These are phyloP conservation scores for Pilaira anomala DNA, from an alignment of 192 early-diverging fungal genomes.

Conservation along the genomic window DNA sequence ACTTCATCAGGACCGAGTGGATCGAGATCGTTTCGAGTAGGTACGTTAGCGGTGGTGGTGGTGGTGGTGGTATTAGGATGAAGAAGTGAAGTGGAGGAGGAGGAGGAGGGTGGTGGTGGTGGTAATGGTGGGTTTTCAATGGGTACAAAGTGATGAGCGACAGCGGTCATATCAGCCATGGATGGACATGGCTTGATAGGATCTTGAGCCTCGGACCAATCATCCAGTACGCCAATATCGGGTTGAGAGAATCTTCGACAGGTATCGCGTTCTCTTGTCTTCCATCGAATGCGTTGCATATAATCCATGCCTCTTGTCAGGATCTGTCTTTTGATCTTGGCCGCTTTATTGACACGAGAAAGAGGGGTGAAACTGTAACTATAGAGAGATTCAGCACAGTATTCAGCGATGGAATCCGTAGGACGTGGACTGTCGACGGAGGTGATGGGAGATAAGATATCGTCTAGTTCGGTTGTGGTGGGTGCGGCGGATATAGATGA, in stretches of 20 bases:
- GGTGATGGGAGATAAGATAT: no score
- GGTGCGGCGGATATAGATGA: background rate
- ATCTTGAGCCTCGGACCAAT: background rate
- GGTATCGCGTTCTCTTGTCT: background rate
- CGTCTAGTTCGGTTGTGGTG: no score
- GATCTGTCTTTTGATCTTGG: constrained; percentile 14
- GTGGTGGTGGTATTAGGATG: no score
- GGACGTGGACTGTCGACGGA: background rate
- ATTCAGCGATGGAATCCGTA: constrained; percentile 10
- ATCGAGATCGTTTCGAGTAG: background rate
- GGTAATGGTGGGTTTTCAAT: background rate
- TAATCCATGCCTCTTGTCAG: constrained; percentile 25
- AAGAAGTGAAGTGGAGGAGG: no score
- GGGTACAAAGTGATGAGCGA: background rate
- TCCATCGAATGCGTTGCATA: constrained; percentile 22
- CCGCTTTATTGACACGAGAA: constrained; percentile 6
- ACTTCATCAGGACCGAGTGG: background rate
- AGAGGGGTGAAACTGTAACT: constrained; percentile 31
- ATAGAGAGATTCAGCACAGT: constrained; percentile 27
- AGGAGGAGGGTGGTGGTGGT: no score
- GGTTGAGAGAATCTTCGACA: constrained; percentile 17
- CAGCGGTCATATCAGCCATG: background rate
- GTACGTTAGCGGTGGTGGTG: no score
- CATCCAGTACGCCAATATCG: background rate
- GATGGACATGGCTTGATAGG: background rate